Conservation (phyloP, 2,329 filamentous ascomycete genomes). For the Verticillium dahliae region DNA sequence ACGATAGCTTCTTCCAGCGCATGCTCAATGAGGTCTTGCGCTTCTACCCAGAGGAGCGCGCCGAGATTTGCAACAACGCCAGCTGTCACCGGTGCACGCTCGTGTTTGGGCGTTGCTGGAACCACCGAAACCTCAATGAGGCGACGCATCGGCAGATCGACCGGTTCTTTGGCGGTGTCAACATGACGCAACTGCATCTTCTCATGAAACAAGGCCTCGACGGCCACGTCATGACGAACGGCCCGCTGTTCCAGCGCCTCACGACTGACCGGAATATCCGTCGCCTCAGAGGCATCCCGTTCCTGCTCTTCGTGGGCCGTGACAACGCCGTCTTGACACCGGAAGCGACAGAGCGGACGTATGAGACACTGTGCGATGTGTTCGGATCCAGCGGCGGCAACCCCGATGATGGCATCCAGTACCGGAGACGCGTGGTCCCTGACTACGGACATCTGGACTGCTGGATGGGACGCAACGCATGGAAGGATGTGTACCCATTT, state of each 20-base stretch:
- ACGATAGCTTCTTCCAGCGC: constrained; percentile 43
- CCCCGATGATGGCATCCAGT: constrained; percentile 29
- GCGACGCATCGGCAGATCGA: constrained; percentile 57
- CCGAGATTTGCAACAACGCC: constrained; percentile 55
- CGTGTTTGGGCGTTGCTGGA: constrained; percentile 59
- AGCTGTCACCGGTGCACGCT: constrained; percentile 55
- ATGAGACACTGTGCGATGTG: constrained; percentile 42
- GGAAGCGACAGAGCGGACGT: constrained; percentile 45
- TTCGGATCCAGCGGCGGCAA: constrained; percentile 34
- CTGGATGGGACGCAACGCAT: constrained; percentile 55
- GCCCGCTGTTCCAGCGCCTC: constrained; percentile 37
- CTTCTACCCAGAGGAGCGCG: constrained; percentile 45
- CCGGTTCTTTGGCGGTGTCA: constrained; percentile 56
- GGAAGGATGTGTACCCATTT: constrained; percentile 52
- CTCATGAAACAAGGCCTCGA: constrained; percentile 49
- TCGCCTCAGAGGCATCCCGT: constrained; percentile 43
- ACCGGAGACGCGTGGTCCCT: constrained; percentile 44
- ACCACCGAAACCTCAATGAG: constrained; percentile 58
- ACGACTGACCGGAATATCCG: constrained; percentile 42
- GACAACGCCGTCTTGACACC: constrained; percentile 52
- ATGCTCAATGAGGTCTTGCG: constrained; percentile 49
- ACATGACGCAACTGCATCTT: constrained; percentile 49
- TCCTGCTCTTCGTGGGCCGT: constrained; percentile 48
- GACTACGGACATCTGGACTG: constrained; percentile 56
- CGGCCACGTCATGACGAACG: constrained; percentile 46